Conservation (phyloP, 495 filamentous ascomycete genomes). For the Penicillium simplicissimum region DNA sequence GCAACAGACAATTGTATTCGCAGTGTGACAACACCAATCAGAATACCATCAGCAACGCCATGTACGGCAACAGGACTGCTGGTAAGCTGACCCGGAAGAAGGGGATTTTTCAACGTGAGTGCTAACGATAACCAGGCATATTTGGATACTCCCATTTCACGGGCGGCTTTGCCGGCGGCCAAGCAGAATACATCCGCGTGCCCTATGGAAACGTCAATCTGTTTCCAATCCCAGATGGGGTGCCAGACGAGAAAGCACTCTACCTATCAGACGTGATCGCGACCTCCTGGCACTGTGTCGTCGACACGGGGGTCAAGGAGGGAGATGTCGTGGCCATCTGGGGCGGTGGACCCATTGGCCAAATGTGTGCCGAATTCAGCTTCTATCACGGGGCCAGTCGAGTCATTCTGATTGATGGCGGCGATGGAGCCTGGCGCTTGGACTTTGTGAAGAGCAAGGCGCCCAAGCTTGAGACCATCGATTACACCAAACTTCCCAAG, state of each 20-base stretch:
- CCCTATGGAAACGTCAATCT: constrained; percentile 83
- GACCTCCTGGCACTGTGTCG: constrained; percentile 79
- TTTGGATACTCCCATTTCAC: constrained; percentile 67
- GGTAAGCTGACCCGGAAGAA: constrained; percentile 46
- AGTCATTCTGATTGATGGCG: constrained; percentile 80
- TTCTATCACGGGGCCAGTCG: constrained; percentile 70
- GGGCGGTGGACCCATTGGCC: constrained; percentile 53
- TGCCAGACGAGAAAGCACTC: constrained; percentile 85
- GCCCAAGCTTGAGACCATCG: constrained; percentile 61
- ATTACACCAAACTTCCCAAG: constrained; percentile 54
- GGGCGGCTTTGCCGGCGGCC: constrained; percentile 86
- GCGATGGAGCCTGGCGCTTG: constrained; percentile 61
- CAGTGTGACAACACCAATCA: constrained; percentile 79
- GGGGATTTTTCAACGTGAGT: not conserved
- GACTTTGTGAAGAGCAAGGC: constrained; percentile 64
- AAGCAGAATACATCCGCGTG: constrained; percentile 85
- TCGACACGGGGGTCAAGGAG: constrained; percentile 79
- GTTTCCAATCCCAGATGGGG: constrained; percentile 73
- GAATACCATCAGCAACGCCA: constrained; percentile 63
- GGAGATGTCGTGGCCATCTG: constrained; percentile 75
- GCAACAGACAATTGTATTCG: constrained; percentile 70
- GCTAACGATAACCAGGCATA: constrained; percentile 34
- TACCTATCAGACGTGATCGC: constrained; percentile 79
- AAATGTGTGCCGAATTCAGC: constrained; percentile 75
- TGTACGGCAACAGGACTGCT: constrained; percentile 74